Base-by-base conservation (phyloP, 805 yeast species). In the Pichia californica region DNA sequence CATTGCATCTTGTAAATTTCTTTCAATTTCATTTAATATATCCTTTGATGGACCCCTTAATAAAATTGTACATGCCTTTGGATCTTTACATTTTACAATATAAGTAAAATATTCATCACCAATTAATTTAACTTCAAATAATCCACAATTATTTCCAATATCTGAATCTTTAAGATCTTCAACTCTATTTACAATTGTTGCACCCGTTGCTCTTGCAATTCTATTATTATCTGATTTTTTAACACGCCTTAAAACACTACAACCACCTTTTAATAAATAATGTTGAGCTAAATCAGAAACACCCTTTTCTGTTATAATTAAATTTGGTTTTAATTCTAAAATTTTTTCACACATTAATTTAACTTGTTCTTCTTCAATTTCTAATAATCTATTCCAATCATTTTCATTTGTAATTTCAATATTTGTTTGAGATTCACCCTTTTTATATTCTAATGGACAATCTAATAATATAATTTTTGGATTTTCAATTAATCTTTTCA, bases 391-490 rank as follows among this genome's bases (percentile, higher is more conserved):
- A 62, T 82, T 83, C 98, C 98, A 93, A 68, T 93, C 99, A 50
- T 81, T 85, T 66, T 91, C 98, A 58, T 88, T 88, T 35, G 96
- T 83, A 64, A 93, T 89, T 70, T 93, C 99, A 54, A 93, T 87
- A 67, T 93, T 91, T 42, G 98, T 93, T 66, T 93, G 99, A 3
- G 97, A 88, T 69, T 93, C 99, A 52, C 99, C 99, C 74, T 93
- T 93, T 71, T 93, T 93, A 70, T 93, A 93, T 68, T 93, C 99
- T 56, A 93, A 73, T 11, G 99, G 97, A 67, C 97, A 89, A 68
- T 93, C 99, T 54, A 93, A 74, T 53, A 93, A 73, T 16, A 93
- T 76, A 43, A 93, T 78, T 51, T 91, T 77, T 40, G 99, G 99
- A 58, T 88, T 85, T 62, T 83, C 85, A 54, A 93, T 84, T 55